Conservation (phyloP, 176 grass and related monocot genomes). For the Triticum monococcum region DNA sequence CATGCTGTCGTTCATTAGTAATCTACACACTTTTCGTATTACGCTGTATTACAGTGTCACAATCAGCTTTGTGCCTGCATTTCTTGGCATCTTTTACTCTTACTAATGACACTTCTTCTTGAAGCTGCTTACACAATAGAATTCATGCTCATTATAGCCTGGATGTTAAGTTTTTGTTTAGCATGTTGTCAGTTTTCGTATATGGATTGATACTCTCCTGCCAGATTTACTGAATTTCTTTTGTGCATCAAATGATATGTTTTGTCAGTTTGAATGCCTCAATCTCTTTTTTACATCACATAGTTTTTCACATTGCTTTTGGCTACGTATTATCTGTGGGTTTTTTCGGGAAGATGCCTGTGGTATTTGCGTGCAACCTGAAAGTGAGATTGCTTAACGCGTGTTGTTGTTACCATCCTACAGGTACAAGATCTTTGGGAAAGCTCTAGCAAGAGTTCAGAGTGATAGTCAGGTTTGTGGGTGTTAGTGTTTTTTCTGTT, state of each 20-base stretch:
- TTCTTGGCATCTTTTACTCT: neutral
- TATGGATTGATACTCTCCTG: neutral
- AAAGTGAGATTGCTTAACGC: constrained; percentile 16
- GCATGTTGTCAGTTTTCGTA: neutral
- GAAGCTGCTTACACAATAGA: neutral
- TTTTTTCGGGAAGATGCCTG: constrained; percentile 2
- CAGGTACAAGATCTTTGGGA: constrained; percentile 96
- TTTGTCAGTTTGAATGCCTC: constrained; percentile 3
- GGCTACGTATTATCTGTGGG: neutral
- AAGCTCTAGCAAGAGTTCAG: constrained; percentile 87
- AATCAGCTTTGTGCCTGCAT: constrained; percentile 6
- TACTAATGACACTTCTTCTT: neutral
- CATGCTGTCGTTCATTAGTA: neutral
- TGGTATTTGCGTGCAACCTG: neutral
- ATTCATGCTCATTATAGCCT: neutral
- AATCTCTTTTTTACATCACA: constrained; percentile 14
- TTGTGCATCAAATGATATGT: neutral
- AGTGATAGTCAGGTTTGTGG: constrained; percentile 71
- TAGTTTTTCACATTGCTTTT: neutral
- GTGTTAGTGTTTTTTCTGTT: neutral
- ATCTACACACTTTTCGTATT: neutral
- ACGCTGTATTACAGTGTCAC: neutral
- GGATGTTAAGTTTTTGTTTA: neutral
- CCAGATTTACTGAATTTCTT: neutral
- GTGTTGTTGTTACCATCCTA: constrained; percentile 16